Base-by-base conservation (phyloP, 495 filamentous ascomycete genomes). In the Neurospora sp. region DNA sequence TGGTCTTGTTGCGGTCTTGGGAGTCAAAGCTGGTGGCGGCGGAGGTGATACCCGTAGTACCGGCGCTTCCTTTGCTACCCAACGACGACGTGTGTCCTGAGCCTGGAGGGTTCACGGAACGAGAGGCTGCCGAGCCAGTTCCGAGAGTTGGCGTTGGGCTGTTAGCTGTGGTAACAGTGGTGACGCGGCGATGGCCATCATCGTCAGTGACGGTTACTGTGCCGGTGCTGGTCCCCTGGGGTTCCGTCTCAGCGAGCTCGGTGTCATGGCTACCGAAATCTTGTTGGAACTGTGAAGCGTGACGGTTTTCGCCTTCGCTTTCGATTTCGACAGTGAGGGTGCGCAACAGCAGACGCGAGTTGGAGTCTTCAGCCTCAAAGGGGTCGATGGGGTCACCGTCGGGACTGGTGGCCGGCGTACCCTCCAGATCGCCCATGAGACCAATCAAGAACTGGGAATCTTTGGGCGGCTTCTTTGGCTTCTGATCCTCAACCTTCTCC, bases 381-480 rank as follows among this genome's bases (percentile, higher is more conserved):
- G 48, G 59, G 20, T 76, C 74, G 71, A 81, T 68, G 5, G 74
- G 61, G 8, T 20, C 69, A 42, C 73, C 48, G 22, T 73, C 71
- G 37, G 27, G 48, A 7, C 59, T 82, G 74, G 44, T 72, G 31
- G 14, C 79, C 74, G n/a, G 70, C 71, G 39, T 73, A 75, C 9
- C 80, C 74, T 88, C 86, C 65, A 91, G 79, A 53, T 90, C 85
- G 16, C 91, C 90, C 71, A 86, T 85, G 4, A 94, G 83, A 3
- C 93, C 93, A 72, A 96, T 87, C 12, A 94, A 81, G 76, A 90
- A 96, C 71, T 87, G 87, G 7, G 91, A 92, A 20, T 74, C 65
- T 20, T 40, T 61, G 18, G 39, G 76, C 65, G 69, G 78, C 73
- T 12, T 72, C 69, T 27, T 73, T 65, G 40, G 72, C 4, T 9